Evolutionary conservation across 345 rosid species (phyloP).

Genomic region (Raphanus sativus): DNA sequence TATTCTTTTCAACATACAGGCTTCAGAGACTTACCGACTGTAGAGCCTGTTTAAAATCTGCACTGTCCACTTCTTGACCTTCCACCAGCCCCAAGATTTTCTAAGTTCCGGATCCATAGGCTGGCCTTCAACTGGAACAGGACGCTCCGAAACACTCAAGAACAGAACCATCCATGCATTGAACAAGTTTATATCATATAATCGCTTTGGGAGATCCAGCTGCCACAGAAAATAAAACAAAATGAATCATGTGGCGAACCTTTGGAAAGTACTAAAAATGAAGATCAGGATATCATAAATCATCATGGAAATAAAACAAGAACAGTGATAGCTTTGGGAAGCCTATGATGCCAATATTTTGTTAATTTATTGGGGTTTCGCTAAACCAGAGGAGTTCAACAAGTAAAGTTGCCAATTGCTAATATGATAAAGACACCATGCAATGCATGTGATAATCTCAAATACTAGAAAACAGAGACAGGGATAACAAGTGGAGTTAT

Average conservation of each 20-base stretch:
- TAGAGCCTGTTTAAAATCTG: constrained; percentile 92
- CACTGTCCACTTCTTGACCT: constrained; percentile 99
- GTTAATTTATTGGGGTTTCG: background rate
- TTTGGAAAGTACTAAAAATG: background rate
- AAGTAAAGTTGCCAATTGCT: background rate
- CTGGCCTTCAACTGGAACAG: constrained; percentile 93
- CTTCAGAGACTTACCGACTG: constrained; percentile 57
- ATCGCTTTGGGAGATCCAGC: constrained; percentile 96
- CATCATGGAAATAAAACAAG: background rate
- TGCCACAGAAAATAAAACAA: constrained; percentile 33
- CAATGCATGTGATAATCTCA: background rate
- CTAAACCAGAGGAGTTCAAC: background rate
- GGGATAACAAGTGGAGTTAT: background rate
- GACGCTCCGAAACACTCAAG: constrained; percentile 84
- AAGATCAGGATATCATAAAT: background rate
- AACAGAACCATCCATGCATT: constrained; percentile 96
- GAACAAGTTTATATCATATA: constrained; percentile 72
- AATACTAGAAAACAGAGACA: background rate
- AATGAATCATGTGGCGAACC: constrained; percentile 11
- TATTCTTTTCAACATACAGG: background rate
- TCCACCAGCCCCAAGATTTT: constrained; percentile 99
- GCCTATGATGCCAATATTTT: background rate
- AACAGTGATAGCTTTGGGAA: constrained; percentile 2
- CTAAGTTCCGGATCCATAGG: constrained; percentile 84
- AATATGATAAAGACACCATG: background rate